phyloP scores from a whole-genome alignment of 2,329 filamentous ascomycete genomes.

The Ceratocystis variospora region DNA sequence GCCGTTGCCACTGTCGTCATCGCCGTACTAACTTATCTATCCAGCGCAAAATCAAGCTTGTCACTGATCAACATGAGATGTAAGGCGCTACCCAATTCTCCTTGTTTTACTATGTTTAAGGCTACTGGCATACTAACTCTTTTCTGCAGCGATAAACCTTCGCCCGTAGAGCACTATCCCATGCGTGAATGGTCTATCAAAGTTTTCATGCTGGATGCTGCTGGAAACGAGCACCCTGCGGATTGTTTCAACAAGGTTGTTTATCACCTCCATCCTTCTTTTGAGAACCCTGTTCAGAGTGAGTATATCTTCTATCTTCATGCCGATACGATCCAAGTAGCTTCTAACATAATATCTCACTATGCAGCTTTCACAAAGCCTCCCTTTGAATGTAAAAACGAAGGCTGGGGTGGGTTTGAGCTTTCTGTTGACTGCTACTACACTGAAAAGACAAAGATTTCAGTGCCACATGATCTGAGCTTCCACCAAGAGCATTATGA shows the following conservation, averaged over 20 bases:
- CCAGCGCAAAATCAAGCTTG: constrained; percentile 80
- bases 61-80: constrained; percentile 84
- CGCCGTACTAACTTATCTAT: constrained; percentile 25
- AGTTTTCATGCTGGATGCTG: constrained; percentile 70
- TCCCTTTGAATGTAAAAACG: constrained; percentile 80
- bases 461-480: constrained; percentile 79
- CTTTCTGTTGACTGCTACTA: constrained; percentile 75
- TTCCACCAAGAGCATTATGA: constrained; percentile 75
- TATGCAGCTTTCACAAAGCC: constrained; percentile 61
- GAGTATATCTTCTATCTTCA: constrained; percentile 28
- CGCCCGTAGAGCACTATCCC: constrained; percentile 73
- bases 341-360: not conserved
- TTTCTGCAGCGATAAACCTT: constrained; percentile 56
- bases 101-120: not conserved
- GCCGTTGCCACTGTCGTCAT: too few relatives aligned
- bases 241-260: constrained; percentile 81
- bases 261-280: constrained; percentile 89
- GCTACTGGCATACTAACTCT: not conserved
- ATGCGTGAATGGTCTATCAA: constrained; percentile 88
- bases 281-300: constrained; percentile 78
- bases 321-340: too few relatives aligned
- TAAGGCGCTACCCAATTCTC: constrained; percentile 35
- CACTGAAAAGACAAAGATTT: constrained; percentile 74
- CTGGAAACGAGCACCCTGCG: constrained; percentile 70
- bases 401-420: constrained; percentile 98